phyloP scores from a whole-genome alignment of 1,139 yeast species.

The Sugiyamaella castrensis region DNA sequence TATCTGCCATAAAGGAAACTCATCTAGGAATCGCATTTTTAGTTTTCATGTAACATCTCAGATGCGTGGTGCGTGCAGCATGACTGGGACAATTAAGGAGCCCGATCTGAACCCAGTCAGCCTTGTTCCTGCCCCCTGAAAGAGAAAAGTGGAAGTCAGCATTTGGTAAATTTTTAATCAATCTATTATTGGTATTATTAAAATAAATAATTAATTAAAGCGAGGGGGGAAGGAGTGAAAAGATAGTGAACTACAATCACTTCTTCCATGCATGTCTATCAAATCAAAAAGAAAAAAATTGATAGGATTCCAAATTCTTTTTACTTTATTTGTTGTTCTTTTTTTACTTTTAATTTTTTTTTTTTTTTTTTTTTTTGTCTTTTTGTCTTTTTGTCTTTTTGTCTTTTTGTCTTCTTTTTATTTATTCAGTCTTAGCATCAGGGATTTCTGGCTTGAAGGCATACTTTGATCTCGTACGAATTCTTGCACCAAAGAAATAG shows the following conservation, averaged over 20 bases:
- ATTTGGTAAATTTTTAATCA: neutral
- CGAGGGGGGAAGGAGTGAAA: neutral
- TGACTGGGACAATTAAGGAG: no score
- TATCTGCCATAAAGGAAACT: no score
- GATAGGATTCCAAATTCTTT: no score
- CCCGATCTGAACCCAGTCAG: no score
- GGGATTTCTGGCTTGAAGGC: slow-evolving; percentile 39
- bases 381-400: neutral
- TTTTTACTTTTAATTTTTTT: neutral
- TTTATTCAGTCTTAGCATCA: neutral
- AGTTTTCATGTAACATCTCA: no score
- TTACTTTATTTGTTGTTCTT: no score
- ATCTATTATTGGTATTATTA: neutral
- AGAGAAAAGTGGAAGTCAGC: no score
- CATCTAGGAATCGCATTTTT: no score
- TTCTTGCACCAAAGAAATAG: slow-evolving; percentile 55
- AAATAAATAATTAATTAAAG: neutral
- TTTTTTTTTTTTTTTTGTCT: neutral
- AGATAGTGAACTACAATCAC: no score
- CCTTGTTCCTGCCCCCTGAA: no score
- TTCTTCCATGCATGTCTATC: no score
- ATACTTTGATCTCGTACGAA: slow-evolving; percentile 63
- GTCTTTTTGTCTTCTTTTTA: neutral
- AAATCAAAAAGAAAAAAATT: neutral
- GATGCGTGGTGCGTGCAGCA: no score